Base-by-base conservation (phyloP, 176 grass and related monocot genomes). In the Calamus simplicifolius region DNA sequence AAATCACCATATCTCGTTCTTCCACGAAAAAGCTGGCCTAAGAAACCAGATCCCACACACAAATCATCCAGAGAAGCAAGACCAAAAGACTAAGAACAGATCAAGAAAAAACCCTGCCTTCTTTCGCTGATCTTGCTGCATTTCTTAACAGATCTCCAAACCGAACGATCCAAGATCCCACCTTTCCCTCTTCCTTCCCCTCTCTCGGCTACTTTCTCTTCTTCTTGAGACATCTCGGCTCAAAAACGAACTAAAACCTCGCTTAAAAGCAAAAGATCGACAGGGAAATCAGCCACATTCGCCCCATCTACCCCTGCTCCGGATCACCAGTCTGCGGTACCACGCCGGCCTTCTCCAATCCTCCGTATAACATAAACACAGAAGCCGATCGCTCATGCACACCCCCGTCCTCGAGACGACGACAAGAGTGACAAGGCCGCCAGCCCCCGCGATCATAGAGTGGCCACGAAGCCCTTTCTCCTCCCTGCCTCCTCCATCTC, bases 111-210 rank as follows among this genome's bases (percentile, higher is more conserved):
- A 49, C 15, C 4, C 60, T 19, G 26, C 79, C 79, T 81, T 81
- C 59, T 75, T 81, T 64, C 71, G 50, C 58, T 81, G 79, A 71
- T 75, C 79, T 29, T 70, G 71, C 57, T 81, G 79, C 79, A 81
- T 81, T 58, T 65, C 64, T 49, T 25, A 64, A 2, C 19, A 52
- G 10, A 55, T 21, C 18, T 21, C 52, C 51, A 21, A 16, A 6
- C 29, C 19, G 13, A 56, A 19, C 27, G 54, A 54, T 55, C 51
- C 51, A 56, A 68, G 12, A 6, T 57, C 72, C n/a, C 43, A 16
- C 51, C 69, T 74, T 63, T 57, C 13, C 27, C 38, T 48, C 18
- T 62, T 26, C n/a, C 25, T 54, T 15, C 5, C 29, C 25, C 54
- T 49, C 5, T 57, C 16, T 55, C 49, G 48, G 25, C 68, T 52